Evolutionary conservation across 2,329 filamentous ascomycete genomes (phyloP), one percentile per base, ranked within the genome.

Genomic region (Akanthomyces muscarius): DNA sequence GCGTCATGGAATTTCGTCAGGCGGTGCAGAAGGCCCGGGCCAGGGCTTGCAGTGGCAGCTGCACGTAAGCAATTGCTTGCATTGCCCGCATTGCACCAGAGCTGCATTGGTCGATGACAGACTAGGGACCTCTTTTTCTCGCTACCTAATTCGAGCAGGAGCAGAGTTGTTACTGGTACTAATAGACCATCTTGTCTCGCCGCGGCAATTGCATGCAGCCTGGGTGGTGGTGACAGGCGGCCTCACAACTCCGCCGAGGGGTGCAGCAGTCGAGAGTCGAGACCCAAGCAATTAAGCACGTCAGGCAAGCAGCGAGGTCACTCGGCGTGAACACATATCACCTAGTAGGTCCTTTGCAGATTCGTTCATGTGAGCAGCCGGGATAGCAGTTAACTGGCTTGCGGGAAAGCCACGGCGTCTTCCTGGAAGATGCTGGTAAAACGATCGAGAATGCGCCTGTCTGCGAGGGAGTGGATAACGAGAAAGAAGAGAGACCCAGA

Each of bases 51-150:
- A 56, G 41, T 57, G 54, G 54, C 28, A 57, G 54, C 54, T 57
- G 54, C 54, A 47, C 18, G 54, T 47, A 57, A 45, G 54, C 14
- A 42, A 44, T 55, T 55, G 52, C 52, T 55, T 55, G 52, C 52
- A 55, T 55, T 45, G 41, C 41, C 41, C 41, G 42, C 10, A 45
- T 8, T 30, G 54, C n/a, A 23, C 18, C 30, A 10, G 25, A 51
- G n/a, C 16, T 56, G 53, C 23, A 57, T 21, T 47, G 52, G 36
- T 28, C 52, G 38, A 18, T 7, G 14, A 25, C 11, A 54, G 18
- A 21, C 23, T 18, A 48, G 54, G 42, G 28, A 2, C 18, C 18
- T 23, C 21, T 21, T 23, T 36, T 33, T 36, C 1, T 33, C 41
- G 41, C 53, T 18, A 51, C 47, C 14, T 50, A 23, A 10, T 18